Evolutionary conservation across 495 filamentous ascomycete genomes (phyloP).

Genomic region (Penicillium cataractarum): DNA sequence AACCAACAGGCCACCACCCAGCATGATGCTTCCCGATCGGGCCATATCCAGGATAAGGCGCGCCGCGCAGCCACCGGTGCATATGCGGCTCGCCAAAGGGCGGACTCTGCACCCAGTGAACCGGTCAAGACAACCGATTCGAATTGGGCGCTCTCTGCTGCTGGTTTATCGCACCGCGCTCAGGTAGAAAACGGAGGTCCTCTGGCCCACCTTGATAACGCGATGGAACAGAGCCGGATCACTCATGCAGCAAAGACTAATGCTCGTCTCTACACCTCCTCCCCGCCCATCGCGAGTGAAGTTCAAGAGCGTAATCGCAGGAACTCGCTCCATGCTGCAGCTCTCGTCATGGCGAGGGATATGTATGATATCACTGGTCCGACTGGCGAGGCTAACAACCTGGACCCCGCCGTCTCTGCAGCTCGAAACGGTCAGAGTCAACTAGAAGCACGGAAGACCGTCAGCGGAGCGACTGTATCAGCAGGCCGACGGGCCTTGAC

Average conservation of each 20-base stretch:
- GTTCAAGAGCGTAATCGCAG: slow-evolving; percentile 71
- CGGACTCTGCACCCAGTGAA: slow-evolving; percentile 64
- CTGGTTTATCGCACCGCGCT: slow-evolving; percentile 59
- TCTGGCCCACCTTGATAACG: slow-evolving; percentile 38
- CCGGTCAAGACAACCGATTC: slow-evolving; percentile 57
- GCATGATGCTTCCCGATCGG: slow-evolving; percentile 13
- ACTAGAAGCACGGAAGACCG: slow-evolving; percentile 39
- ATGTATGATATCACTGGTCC: slow-evolving; percentile 71
- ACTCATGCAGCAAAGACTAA: slow-evolving; percentile 54
- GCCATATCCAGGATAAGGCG: slow-evolving; percentile 57
- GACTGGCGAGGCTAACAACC: slow-evolving; percentile 32
- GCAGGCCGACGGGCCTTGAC: slow-evolving; percentile 54
- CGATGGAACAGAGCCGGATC: slow-evolving; percentile 60
- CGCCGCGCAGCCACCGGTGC: slow-evolving; percentile 75
- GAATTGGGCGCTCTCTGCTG: slow-evolving; percentile 68
- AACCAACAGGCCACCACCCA: slow-evolving; percentile 10
- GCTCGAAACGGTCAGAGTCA: slow-evolving; percentile 46
- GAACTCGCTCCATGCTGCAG: slow-evolving; percentile 76
- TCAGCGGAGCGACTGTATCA: slow-evolving; percentile 36
- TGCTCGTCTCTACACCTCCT: slow-evolving; percentile 71
- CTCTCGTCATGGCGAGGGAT: slow-evolving; percentile 82
- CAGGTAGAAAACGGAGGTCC: slow-evolving; percentile 31
- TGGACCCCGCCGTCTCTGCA: slow-evolving; percentile 36
- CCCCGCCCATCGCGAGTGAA: slow-evolving; percentile 72
- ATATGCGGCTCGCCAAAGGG: slow-evolving; percentile 64